Evolutionary conservation across 768 basidiomycete species (phyloP), one percentile per base, ranked within the genome.

Genomic region (Lyophyllum atratum): DNA sequence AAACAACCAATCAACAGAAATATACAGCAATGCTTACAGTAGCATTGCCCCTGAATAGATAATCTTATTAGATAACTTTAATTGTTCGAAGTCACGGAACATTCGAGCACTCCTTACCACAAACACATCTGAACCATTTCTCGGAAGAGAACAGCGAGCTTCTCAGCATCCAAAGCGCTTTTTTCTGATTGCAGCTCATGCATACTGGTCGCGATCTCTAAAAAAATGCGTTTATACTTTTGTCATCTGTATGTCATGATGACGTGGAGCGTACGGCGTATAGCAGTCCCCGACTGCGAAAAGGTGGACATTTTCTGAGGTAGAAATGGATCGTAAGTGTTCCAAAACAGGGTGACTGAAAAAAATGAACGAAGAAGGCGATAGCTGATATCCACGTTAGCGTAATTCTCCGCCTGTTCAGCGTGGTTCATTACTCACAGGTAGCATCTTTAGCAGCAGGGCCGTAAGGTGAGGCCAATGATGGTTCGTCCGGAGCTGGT

Each of bases 121-220:
- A 94, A 80, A 71, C 90, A 91, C 84, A 95, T 93, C 66, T 94
- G 91, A 8, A 92, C 77, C 89, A 95, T 93, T 70, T 93, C 89
- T 53, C 80, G 81, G 71, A 93, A 93, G 14, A 94, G 68, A 0
- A 88, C 75, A 29, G 76, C 73, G 17, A 92, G 73, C 57, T 86
- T 85, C 15, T 77, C 75, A 0, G 80, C 70, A 55, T 89, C 79
- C 0, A 88, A 60, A 1, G 67, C 68, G 11, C 71, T 73, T 52
- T 81, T 82, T 59, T 82, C 80, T 3, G 61, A 65, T 48, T 84
- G 82, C 3, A 95, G 74, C 55, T 89, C 85, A 60, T 84, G 78
- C 75, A 95, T 85, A 1, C 83, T 87, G 0, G 78, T 78, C 1
- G 93, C 89, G 25, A 95, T 84, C 65, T 89, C 91, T 93, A 15